These are phyloP conservation scores for Erythrobasidium hasegawianum DNA, from an alignment of 1,284 basidiomycete genomes.

Conservation along the genomic window DNA sequence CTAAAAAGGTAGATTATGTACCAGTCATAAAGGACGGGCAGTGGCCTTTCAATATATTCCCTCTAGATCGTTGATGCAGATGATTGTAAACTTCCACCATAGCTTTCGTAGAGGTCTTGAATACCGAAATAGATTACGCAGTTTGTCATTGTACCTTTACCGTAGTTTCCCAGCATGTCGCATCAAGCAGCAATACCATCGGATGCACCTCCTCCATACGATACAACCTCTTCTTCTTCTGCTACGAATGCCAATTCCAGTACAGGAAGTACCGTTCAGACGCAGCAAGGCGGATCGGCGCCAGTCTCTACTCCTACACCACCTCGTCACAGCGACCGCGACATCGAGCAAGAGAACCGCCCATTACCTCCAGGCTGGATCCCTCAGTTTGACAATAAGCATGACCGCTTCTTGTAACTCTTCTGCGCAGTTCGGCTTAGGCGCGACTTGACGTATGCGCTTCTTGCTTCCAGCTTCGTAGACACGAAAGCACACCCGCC, in stretches of 20 bases:
- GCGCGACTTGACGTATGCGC: too few species aligned
- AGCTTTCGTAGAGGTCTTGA: not conserved
- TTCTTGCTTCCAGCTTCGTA: slow-evolving; percentile 12
- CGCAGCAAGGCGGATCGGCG: too few species aligned
- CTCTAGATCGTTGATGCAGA: too few species aligned
- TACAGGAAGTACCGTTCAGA: too few species aligned
- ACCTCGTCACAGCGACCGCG: slow-evolving; percentile 7
- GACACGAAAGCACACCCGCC: slow-evolving; percentile 18
- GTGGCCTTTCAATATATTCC: not conserved
- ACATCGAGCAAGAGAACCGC: slow-evolving; percentile 33
- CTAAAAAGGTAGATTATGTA: not conserved
- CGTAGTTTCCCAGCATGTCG: too few species aligned
- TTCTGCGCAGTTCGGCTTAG: too few species aligned
- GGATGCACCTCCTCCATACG: slow-evolving; percentile 27
- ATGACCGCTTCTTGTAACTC: slow-evolving; percentile 45
- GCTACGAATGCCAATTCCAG: too few species aligned
- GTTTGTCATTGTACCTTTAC: not conserved
- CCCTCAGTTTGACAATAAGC: slow-evolving; percentile 65
- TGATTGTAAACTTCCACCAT: too few species aligned
- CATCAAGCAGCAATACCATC: not conserved
- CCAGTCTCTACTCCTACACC: too few species aligned
- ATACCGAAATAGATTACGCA: not conserved
- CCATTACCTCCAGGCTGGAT: slow-evolving; percentile 64
- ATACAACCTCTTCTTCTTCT: not conserved
- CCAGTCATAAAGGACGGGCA: slow-evolving; percentile 4